Evolutionary conservation across 169 alveolate species (phyloP).

Genomic region (Plasmodium cynomolgi): DNA sequence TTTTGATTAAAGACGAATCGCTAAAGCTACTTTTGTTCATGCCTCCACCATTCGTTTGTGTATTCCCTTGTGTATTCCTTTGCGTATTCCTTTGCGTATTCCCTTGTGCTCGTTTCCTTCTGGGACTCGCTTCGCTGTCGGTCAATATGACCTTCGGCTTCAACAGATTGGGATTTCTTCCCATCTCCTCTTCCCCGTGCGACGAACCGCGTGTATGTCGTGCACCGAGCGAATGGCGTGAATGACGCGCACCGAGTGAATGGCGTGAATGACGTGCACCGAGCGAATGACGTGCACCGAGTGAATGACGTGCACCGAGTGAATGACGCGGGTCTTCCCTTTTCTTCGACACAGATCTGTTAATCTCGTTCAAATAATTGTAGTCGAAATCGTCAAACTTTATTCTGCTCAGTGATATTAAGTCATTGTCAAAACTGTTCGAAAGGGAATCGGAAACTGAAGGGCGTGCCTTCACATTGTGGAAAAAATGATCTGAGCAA

Average conservation of each 20-base stretch:
- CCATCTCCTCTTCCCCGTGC: background rate
- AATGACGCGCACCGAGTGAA: too few species aligned
- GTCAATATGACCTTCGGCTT: slow-evolving; percentile 50
- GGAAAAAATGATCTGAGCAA: slow-evolving; percentile 72
- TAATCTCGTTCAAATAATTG: slow-evolving; percentile 28
- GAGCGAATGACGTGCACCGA: too few species aligned
- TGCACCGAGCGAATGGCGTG: too few species aligned
- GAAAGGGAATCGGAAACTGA: slow-evolving; percentile 27
- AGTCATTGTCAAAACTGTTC: slow-evolving; percentile 66
- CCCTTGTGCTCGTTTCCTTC: background rate
- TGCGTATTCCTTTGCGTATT: background rate
- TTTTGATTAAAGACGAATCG: slow-evolving; percentile 8
- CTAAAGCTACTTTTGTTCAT: background rate
- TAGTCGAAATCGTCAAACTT: slow-evolving; percentile 74
- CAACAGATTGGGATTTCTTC: slow-evolving; percentile 19
- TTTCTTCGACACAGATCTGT: background rate
- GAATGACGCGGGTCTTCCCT: background rate
- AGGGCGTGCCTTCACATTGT: slow-evolving; percentile 12
- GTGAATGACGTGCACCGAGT: background rate
- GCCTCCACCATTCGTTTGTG: background rate
- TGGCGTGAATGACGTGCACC: too few species aligned
- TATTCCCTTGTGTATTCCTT: background rate
- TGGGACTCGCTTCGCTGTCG: slow-evolving; percentile 25
- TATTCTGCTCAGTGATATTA: slow-evolving; percentile 41
- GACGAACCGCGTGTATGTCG: background rate